A percentile compares a stretch with the other conserved stretches of the same genome.
Evolutionary conservation across 345 rosid species (phyloP).

Genomic region (Hirschfeldia incana): DNA sequence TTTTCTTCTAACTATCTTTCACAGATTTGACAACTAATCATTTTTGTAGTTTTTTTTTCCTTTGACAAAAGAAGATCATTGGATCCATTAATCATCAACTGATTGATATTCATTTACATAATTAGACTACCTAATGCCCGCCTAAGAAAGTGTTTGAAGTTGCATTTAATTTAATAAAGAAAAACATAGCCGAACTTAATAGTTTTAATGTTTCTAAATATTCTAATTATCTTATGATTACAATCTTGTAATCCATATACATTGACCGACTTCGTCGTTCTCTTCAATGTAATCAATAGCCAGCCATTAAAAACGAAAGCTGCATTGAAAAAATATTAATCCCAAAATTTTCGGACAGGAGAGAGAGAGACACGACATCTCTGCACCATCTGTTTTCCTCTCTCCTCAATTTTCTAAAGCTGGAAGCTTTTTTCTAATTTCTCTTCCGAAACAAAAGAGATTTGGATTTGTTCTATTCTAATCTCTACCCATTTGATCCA

Average conservation of each 20-base stretch:
- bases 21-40: conserved; percentile 20
- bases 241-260: too few relatives aligned
- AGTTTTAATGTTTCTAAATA: not conserved
- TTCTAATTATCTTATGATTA: not conserved
- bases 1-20: conserved; percentile 4
- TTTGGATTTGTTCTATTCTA: conserved; percentile 20
- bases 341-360: not conserved
- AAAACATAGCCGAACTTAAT: not conserved
- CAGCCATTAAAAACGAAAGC: not conserved
- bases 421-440: not conserved
- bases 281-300: not conserved
- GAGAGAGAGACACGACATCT: conserved; percentile 24
- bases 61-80: conserved; percentile 5
- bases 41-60: not conserved
- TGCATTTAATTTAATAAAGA: not conserved
- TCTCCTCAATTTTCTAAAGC: conserved; percentile 20
- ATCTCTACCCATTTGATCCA: conserved; percentile 27
- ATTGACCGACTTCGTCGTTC: too few relatives aligned
- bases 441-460: conserved; percentile 6
- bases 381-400: conserved; percentile 35
- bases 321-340: not conserved
- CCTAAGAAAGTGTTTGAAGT: not conserved
- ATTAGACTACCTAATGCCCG: not conserved
- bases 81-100: not conserved
- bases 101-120: not conserved